These are phyloP conservation scores for Trichoderma erinaceum DNA, from an alignment of 495 filamentous ascomycete genomes.

Conservation along the genomic window DNA sequence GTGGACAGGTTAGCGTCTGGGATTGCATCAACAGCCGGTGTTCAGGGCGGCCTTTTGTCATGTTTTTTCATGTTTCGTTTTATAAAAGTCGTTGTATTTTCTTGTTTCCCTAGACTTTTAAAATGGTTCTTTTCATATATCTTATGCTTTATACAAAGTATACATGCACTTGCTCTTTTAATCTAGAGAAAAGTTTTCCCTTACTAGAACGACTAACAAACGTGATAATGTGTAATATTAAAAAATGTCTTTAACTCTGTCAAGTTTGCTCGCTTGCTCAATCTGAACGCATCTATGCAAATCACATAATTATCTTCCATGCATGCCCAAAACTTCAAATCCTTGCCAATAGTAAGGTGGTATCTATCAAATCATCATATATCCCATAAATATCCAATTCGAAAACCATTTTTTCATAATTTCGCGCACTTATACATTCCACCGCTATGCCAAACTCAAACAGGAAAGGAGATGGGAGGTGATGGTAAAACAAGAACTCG, in stretches of 20 bases:
- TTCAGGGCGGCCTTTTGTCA: constrained; percentile 2
- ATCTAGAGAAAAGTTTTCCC: neutral
- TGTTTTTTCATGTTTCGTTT: neutral
- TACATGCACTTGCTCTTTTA: neutral
- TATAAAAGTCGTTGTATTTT: neutral
- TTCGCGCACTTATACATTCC: neutral
- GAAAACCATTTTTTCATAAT: neutral
- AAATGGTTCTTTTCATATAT: neutral
- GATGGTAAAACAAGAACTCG: neutral
- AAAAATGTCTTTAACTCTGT: no score
- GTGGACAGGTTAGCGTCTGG: neutral
- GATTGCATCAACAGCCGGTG: constrained; percentile 8
- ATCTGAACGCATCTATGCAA: no score
- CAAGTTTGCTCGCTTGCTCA: no score
- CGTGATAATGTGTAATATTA: no score
- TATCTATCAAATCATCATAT: no score
- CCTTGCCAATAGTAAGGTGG: no score
- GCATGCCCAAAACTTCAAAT: no score
- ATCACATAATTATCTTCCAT: no score
- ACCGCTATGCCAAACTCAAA: neutral
- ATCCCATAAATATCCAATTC: neutral
- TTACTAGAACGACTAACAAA: neutral
- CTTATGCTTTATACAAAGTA: neutral
- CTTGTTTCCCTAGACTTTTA: neutral
- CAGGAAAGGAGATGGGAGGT: neutral